Conservation (phyloP, 2,329 filamentous ascomycete species). For the Hymenoscyphus fraxineus region DNA sequence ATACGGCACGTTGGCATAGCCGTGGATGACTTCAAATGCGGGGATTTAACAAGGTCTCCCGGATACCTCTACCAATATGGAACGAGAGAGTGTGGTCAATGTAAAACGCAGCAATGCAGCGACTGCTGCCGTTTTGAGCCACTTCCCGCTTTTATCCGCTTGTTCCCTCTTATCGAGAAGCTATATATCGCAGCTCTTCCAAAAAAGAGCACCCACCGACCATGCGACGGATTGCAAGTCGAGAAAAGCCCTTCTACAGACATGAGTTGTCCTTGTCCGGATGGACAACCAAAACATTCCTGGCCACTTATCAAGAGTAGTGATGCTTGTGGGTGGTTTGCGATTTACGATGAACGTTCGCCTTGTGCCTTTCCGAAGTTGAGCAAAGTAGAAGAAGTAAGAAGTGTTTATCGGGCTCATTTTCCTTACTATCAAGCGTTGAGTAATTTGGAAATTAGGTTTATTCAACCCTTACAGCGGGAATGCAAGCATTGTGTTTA, state of each 20-base stretch:
- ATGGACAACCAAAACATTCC: background rate
- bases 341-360: background rate
- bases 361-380: background rate
- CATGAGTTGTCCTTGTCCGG: background rate
- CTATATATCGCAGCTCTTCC: constrained; percentile 3
- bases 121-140: background rate
- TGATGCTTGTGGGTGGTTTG: constrained; percentile 3
- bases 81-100: background rate
- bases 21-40: constrained; percentile 33
- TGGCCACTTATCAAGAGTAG: background rate
- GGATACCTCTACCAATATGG: background rate
- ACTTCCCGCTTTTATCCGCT: background rate
- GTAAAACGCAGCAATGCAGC: background rate
- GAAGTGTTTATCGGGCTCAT: background rate
- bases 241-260: background rate
- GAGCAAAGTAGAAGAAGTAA: background rate
- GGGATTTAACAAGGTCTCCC: background rate
- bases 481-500: background rate
- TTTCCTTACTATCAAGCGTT: constrained; percentile 3
- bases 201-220: background rate
- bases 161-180: background rate
- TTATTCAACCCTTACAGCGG: constrained; percentile 1
- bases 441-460: constrained; percentile 2
- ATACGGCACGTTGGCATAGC: constrained; percentile 8
- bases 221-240: too few species aligned